A percentile compares a stretch with the other conserved stretches of the same genome.
Conservation (phyloP, 1,139 yeast species). For the Torulaspora globosa region DNA sequence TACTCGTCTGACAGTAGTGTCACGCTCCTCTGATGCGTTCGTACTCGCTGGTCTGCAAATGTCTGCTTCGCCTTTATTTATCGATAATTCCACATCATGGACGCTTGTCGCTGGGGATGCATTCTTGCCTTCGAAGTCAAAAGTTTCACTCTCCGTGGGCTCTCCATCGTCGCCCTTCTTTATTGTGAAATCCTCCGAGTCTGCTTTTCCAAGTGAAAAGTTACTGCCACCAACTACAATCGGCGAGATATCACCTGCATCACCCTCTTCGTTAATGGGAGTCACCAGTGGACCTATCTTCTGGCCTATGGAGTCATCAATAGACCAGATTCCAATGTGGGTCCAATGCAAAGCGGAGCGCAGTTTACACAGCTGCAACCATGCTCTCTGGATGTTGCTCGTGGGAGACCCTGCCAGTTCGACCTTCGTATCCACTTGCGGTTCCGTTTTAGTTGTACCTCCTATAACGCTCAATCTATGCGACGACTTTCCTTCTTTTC, state of each 20-base stretch:
- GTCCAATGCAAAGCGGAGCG: conserved; percentile 74
- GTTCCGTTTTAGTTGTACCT: conserved; percentile 18
- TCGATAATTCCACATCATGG: neutral
- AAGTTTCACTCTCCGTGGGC: conserved; percentile 13
- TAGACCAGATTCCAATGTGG: conserved; percentile 58
- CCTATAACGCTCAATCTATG: conserved; percentile 31
- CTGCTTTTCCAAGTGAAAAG: conserved; percentile 1
- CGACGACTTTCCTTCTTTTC: conserved; percentile 17
- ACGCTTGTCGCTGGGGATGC: neutral
- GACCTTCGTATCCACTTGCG: conserved; percentile 20
- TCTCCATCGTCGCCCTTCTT: conserved; percentile 7
- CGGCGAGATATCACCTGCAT: conserved; percentile 8
- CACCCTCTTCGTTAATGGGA: conserved; percentile 20
- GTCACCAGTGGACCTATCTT: conserved; percentile 35
- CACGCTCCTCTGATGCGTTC: neutral
- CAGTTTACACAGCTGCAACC: conserved; percentile 55
- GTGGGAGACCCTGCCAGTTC: conserved; percentile 29
- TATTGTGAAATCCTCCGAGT: conserved; percentile 6
- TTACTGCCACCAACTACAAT: conserved; percentile 1
- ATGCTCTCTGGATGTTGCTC: conserved; percentile 43
- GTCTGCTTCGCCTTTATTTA: neutral
- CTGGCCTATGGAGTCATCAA: conserved; percentile 35
- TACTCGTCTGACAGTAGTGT: neutral
- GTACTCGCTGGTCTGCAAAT: too few relatives aligned
- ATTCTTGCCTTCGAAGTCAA: conserved; percentile 19